These are phyloP conservation scores for Cutaneotrichosporon dermatis DNA, from an alignment of 1,284 basidiomycete genomes.

Conservation along the genomic window DNA sequence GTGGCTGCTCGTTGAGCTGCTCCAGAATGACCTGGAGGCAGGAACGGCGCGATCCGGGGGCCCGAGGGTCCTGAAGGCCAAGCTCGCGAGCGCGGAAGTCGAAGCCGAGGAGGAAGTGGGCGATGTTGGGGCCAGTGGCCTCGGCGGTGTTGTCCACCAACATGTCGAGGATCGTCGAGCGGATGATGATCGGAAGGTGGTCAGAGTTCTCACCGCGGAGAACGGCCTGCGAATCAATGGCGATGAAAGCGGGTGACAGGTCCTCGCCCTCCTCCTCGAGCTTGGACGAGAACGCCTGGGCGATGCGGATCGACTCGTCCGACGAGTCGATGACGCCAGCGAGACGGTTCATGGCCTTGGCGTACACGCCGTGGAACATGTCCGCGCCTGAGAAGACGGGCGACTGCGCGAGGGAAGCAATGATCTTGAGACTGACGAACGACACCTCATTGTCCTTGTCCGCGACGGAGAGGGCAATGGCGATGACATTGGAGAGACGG, in stretches of 20 bases:
- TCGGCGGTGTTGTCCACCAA: slow-evolving; percentile 74
- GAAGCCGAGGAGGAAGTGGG: slow-evolving; percentile 82
- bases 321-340: slow-evolving; percentile 77
- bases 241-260: slow-evolving; percentile 38
- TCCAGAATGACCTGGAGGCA: slow-evolving; percentile 78
- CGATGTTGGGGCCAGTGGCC: slow-evolving; percentile 72
- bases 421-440: slow-evolving; percentile 73
- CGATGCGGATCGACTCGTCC: slow-evolving; percentile 77
- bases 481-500: slow-evolving; percentile 65
- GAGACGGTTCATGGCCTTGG: slow-evolving; percentile 56
- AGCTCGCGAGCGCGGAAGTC: slow-evolving; percentile 54
- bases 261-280: slow-evolving; percentile 59
- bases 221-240: slow-evolving; percentile 25
- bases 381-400: slow-evolving; percentile 55
- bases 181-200: slow-evolving; percentile 56
- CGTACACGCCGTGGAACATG: slow-evolving; percentile 58
- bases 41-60: slow-evolving; percentile 63
- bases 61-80: slow-evolving; percentile 54
- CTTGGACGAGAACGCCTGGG: slow-evolving; percentile 69
- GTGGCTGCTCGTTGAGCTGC: slow-evolving; percentile 61
- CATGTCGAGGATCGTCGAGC: slow-evolving; percentile 77
- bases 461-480: slow-evolving; percentile 78
- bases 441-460: slow-evolving; percentile 67
- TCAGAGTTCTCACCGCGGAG: slow-evolving; percentile 26
- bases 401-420: slow-evolving; percentile 60